phyloP scores from a whole-genome alignment of 345 rosid genomes.

The Xanthoceras sorbifolium region DNA sequence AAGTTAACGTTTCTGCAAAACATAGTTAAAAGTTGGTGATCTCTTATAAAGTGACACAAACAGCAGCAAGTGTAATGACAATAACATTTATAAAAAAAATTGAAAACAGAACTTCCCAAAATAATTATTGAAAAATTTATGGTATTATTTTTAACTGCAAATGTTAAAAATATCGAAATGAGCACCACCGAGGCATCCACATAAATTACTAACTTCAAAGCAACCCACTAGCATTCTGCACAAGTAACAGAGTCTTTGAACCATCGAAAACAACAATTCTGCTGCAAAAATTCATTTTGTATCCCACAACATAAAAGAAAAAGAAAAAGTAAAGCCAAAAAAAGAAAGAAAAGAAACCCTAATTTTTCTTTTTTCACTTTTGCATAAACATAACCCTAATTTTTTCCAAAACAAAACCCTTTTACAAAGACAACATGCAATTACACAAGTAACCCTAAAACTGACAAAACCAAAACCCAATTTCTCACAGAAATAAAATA shows the following conservation, averaged over 20 bases:
- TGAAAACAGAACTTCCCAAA: neutral
- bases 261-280: constrained; percentile 10
- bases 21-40: neutral
- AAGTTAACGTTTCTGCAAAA: neutral
- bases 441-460: constrained; percentile 16
- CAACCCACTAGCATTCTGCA: constrained; percentile 3
- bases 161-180: neutral
- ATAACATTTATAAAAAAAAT: neutral
- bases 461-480: constrained; percentile 13
- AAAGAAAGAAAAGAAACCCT: neutral
- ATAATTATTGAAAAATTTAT: neutral
- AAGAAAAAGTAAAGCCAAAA: neutral
- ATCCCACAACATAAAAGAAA: neutral
- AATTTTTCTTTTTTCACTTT: neutral
- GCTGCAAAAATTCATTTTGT: neutral
- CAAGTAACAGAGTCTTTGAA: neutral
- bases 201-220: constrained; percentile 2
- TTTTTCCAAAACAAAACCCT: neutral
- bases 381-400: constrained; percentile 7
- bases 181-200: neutral
- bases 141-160: neutral
- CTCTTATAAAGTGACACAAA: neutral
- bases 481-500: neutral
- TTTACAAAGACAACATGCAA: neutral
- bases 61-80: no score